A percentile compares a stretch with the other conserved stretches of the same genome.
These are phyloP conservation scores for Hanseniaspora hatyaiensis DNA, from an alignment of 805 yeast genomes.

Conservation along the genomic window DNA sequence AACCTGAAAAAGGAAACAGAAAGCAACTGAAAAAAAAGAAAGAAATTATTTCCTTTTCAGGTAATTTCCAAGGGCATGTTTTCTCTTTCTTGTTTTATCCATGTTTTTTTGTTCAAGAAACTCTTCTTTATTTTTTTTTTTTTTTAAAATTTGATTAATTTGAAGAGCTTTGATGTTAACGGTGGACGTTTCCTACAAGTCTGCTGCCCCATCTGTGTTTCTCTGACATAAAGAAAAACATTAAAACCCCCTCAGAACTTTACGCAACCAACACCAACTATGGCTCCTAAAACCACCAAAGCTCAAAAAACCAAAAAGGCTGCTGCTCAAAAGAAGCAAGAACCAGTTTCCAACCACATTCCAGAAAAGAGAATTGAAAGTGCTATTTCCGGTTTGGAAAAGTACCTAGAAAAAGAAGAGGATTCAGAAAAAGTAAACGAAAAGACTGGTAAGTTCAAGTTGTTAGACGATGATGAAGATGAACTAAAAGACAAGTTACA, in stretches of 20 bases:
- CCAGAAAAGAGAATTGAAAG: constrained; percentile 31
- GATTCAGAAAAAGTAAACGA: constrained; percentile 29
- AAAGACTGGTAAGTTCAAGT: constrained; percentile 28
- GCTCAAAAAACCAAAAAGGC: not conserved
- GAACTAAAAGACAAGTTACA: constrained; percentile 38
- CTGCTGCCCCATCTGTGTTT: too few species aligned
- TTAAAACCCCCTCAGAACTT: too few species aligned
- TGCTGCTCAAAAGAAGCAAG: not conserved
- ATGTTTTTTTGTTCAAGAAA: too few species aligned
- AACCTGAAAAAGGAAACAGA: not conserved
- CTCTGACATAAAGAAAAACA: too few species aligned
- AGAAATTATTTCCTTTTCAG: not conserved
- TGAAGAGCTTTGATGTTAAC: too few species aligned
- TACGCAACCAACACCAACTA: too few species aligned
- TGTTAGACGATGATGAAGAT: constrained; percentile 51
- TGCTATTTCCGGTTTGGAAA: constrained; percentile 56
- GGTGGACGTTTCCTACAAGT: too few species aligned
- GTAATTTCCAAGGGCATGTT: not conserved
- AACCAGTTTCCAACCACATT: constrained; percentile 18
- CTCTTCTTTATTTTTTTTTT: too few species aligned
- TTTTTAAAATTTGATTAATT: too few species aligned
- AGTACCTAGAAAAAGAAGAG: constrained; percentile 35
- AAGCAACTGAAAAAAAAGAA: not conserved
- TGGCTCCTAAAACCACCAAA: constrained; percentile 1
- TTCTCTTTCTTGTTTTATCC: too few species aligned